These are phyloP conservation scores for Neopestalotiopsis clavispora DNA, from an alignment of 2,329 filamentous ascomycete species.

Conservation along the genomic window DNA sequence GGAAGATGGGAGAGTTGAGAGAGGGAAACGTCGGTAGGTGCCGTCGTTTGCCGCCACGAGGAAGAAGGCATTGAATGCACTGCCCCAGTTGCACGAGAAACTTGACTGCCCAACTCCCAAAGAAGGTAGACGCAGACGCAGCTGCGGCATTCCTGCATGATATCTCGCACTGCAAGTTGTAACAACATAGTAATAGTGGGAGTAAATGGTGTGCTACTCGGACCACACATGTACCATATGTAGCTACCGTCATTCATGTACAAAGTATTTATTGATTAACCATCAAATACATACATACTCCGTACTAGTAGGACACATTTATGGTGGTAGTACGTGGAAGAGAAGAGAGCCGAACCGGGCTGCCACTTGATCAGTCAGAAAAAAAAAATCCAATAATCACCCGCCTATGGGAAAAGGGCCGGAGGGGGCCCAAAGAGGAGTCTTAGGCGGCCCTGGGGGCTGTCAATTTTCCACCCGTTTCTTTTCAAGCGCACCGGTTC, in stretches of 20 bases:
- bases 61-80: too few species aligned
- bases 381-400: not conserved
- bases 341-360: not conserved
- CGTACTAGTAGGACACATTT: too few species aligned
- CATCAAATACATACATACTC: too few species aligned
- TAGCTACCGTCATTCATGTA: not conserved
- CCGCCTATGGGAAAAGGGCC: conserved; percentile 1
- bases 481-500: conserved; percentile 10
- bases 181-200: not conserved
- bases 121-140: not conserved
- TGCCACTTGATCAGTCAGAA: not conserved
- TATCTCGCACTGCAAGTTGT: not conserved
- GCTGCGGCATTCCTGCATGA: conserved; percentile 2
- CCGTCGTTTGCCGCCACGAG: not conserved
- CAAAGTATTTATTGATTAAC: too few species aligned
- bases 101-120: not conserved
- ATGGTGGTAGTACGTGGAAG: too few species aligned
- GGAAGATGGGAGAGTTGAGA: not conserved
- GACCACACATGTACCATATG: not conserved
- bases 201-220: conserved; percentile 2
- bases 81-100: too few species aligned
- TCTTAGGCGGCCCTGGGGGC: not conserved
- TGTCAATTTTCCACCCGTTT: conserved; percentile 11
- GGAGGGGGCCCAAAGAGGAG: not conserved
- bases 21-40: not conserved